phyloP scores from a whole-genome alignment of 192 early-diverging fungal species.

The Coemansia sp. region DNA sequence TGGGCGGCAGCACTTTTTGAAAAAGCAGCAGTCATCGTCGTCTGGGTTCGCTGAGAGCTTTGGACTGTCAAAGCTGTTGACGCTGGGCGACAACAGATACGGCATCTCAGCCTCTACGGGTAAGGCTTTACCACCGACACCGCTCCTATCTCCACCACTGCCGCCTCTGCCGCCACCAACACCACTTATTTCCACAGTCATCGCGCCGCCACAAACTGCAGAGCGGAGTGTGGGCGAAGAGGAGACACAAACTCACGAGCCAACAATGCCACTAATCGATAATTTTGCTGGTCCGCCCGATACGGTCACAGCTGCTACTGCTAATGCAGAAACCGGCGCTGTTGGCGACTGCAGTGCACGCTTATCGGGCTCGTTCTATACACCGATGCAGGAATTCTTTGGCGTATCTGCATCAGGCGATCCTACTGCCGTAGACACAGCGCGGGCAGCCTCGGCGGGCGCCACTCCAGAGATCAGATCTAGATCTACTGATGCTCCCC shows the following conservation, averaged over 20 bases:
- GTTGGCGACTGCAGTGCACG: neutral
- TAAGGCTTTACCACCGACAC: conserved; percentile 40
- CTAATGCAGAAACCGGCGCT: neutral
- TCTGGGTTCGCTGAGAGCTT: conserved; percentile 46
- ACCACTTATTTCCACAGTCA: neutral
- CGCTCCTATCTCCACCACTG: conserved; percentile 8
- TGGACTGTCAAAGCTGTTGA: conserved; percentile 40
- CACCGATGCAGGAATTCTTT: conserved; percentile 47
- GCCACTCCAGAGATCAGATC: conserved; percentile 4
- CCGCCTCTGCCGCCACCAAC: conserved; percentile 1
- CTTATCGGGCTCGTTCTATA: conserved; percentile 21
- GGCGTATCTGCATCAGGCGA: conserved; percentile 23
- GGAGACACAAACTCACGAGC: neutral
- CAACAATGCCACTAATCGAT: neutral
- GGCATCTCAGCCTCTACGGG: conserved; percentile 21
- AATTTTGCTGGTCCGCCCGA: neutral
- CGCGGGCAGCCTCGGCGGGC: neutral
- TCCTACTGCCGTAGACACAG: neutral
- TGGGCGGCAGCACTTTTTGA: conserved; percentile 28
- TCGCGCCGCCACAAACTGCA: neutral
- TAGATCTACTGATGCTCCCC: neutral
- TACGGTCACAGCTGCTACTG: neutral
- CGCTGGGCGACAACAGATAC: conserved; percentile 34
- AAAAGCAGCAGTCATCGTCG: conserved; percentile 52
- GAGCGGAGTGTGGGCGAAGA: neutral